Evolutionary conservation across 768 basidiomycete species (phyloP), one percentile per base, ranked within the genome.

Genomic region (Pluteus cervinus): DNA sequence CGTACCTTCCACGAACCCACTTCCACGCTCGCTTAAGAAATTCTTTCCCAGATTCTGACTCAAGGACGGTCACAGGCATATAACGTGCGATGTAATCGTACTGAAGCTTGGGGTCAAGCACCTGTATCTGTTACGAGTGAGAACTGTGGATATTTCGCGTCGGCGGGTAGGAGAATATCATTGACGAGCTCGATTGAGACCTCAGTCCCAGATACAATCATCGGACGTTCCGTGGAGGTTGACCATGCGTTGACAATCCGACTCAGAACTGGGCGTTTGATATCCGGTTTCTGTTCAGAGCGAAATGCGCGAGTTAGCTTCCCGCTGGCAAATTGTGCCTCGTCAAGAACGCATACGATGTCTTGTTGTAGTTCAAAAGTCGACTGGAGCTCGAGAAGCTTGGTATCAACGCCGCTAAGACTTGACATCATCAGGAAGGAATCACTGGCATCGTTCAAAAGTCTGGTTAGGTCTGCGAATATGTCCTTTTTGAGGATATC

Each of bases 341-440:
- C 68, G 33, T 71, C 68, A 7, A 71, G 55, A 10, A 71, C 59
- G 41, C 65, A 68, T n/a, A n/a, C n/a, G n/a, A n/a, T n/a, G n/a
- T n/a, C n/a, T n/a, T n/a, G n/a, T n/a, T n/a, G n/a, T n/a, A n/a
- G n/a, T n/a, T n/a, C n/a, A n/a, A n/a, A n/a, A n/a, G n/a, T n/a
- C n/a, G n/a, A n/a, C n/a, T n/a, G n/a, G n/a, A n/a, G n/a, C n/a
- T n/a, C n/a, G n/a, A n/a, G n/a, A n/a, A n/a, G n/a, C n/a, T n/a
- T n/a, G n/a, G n/a, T n/a, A n/a, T n/a, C 50, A 43, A 5, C 68
- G 49, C 9, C 64, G 44, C 7, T 42, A 40, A 37, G 62, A 57
- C 1, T 61, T 68, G 23, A 43, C 58, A 5, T 40, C 37, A 33
- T 62, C 61, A 70, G 51, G 44, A 57, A 66, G 14, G 42, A 40